These are phyloP conservation scores for Pugionium cornutum DNA, from an alignment of 345 rosid species.

Conservation along the genomic window DNA sequence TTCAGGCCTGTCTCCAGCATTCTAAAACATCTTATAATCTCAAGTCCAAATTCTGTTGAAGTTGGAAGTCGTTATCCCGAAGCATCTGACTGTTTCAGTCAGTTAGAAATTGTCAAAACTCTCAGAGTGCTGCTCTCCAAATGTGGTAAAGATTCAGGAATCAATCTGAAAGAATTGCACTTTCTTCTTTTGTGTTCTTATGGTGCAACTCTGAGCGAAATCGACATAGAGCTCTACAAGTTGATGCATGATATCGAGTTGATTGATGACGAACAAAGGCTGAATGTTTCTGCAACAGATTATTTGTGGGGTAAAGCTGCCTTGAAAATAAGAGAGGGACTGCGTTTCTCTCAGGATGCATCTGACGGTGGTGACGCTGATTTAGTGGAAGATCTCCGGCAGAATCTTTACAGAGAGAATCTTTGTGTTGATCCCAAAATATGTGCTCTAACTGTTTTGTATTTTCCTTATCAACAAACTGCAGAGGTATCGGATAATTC, in stretches of 20 bases:
- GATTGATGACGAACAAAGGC: slow-evolving; percentile 40
- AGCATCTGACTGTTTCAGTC: slow-evolving; percentile 43
- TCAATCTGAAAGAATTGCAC: slow-evolving; percentile 67
- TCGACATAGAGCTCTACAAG: slow-evolving; percentile 70
- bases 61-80: slow-evolving; percentile 35
- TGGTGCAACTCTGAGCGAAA: slow-evolving; percentile 75
- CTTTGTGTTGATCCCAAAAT: slow-evolving; percentile 73
- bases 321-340: slow-evolving; percentile 55
- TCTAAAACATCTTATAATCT: slow-evolving; percentile 53
- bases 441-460: slow-evolving; percentile 66
- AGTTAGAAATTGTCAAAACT: slow-evolving; percentile 69
- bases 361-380: slow-evolving; percentile 47
- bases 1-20: slow-evolving; percentile 77
- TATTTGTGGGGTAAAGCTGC: slow-evolving; percentile 85
- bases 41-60: slow-evolving; percentile 36
- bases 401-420: slow-evolving; percentile 71
- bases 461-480: slow-evolving; percentile 67
- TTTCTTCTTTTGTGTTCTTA: slow-evolving; percentile 78
- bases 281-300: slow-evolving; percentile 51
- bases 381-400: slow-evolving; percentile 51
- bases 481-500: slow-evolving; percentile 28
- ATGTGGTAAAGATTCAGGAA: slow-evolving; percentile 52
- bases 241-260: slow-evolving; percentile 65
- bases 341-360: slow-evolving; percentile 46
- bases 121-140: slow-evolving; percentile 61